Percentiles rank a stretch among this genome's conserved stretches.
Evolutionary conservation across 805 yeast species (phyloP).

Genomic region (Candida stauntonica): DNA sequence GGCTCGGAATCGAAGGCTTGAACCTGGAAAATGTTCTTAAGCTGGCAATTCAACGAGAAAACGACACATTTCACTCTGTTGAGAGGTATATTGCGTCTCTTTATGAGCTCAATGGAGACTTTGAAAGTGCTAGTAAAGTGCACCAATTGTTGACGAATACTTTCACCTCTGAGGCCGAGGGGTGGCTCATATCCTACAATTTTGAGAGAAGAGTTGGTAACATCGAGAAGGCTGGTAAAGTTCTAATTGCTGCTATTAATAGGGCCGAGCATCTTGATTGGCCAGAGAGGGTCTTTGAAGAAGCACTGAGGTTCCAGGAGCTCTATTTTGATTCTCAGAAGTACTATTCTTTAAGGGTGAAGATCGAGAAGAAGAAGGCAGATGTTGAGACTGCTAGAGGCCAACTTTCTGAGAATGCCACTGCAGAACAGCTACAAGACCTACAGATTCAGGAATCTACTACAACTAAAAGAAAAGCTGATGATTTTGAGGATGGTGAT

Average conservation of each 20-base stretch:
- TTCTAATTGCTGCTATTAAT: conserved; percentile 33
- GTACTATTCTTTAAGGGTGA: conserved; percentile 24
- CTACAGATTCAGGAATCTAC: conserved; percentile 1
- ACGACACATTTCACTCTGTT: conserved; percentile 38
- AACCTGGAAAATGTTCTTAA: conserved; percentile 3
- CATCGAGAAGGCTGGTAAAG: conserved; percentile 19
- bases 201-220: conserved; percentile 36
- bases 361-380: conserved; percentile 24
- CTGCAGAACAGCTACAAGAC: conserved; percentile 4
- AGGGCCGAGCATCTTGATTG: conserved; percentile 35
- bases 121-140: conserved; percentile 26
- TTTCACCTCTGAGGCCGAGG: conserved; percentile 35
- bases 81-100: conserved; percentile 39
- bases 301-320: conserved; percentile 36
- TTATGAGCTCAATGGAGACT: conserved; percentile 29
- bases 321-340: conserved; percentile 29
- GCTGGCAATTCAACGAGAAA: conserved; percentile 5
- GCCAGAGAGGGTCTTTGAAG: conserved; percentile 48
- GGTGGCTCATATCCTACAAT: conserved; percentile 43
- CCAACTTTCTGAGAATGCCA: conserved; percentile 7
- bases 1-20: not conserved
- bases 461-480: conserved; percentile 14
- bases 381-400: conserved; percentile 13
- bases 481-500: conserved; percentile 4
- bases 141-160: conserved; percentile 22